Conservation (phyloP, 1,284 basidiomycete species). For the Cutaneotrichosporon dermatis region DNA sequence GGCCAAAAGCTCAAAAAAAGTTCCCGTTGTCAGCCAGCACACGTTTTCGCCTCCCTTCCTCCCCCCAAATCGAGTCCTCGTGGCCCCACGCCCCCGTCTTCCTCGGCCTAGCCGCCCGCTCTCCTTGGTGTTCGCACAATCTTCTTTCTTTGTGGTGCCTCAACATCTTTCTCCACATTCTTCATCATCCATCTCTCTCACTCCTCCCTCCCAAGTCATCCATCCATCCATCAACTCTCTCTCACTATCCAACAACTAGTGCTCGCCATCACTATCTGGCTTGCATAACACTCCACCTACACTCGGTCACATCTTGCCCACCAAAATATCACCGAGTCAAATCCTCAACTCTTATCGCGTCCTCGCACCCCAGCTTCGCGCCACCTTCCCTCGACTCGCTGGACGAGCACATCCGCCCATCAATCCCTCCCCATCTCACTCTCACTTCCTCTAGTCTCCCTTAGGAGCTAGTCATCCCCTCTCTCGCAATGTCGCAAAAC, state of each 20-base stretch:
- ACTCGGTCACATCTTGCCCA: not conserved
- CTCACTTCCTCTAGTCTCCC: not conserved
- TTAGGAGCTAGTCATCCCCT: not conserved
- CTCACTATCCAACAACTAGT: not conserved
- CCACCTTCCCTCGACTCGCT: not conserved
- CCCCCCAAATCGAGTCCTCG: not conserved
- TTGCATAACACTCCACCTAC: not conserved
- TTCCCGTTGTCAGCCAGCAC: not conserved
- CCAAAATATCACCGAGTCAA: not conserved
- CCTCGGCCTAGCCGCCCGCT: not conserved
- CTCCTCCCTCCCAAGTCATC: not conserved
- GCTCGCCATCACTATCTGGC: not conserved
- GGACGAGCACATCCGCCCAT: not conserved
- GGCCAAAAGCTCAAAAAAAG: not conserved
- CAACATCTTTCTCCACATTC: not conserved
- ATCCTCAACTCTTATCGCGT: not conserved
- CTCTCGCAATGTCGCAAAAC: conserved; percentile 3
- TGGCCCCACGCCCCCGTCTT: not conserved
- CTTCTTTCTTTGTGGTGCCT: not conserved
- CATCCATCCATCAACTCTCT: not conserved
- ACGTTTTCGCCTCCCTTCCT: not conserved
- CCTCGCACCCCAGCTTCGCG: not conserved
- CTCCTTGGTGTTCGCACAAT: not conserved
- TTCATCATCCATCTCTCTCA: not conserved
- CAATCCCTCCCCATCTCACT: not conserved